Evolutionary conservation across 345 rosid species (phyloP), one percentile per base, ranked within the genome.

Genomic region (Eucalyptus paniculata): DNA sequence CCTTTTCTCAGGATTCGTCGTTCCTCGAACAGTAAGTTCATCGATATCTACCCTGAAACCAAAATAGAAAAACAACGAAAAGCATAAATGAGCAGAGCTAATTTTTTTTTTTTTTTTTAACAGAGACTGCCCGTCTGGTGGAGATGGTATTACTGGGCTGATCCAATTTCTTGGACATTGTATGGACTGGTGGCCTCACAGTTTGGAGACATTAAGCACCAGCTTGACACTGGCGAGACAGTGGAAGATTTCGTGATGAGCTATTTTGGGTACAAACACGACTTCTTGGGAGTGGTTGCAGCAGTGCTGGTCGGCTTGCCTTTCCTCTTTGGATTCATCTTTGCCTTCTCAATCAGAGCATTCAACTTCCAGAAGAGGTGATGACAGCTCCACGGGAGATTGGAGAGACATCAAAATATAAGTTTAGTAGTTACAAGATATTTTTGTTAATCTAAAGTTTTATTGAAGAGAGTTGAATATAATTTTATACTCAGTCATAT

Each of bases 361-460:
- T 96, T 97, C 90, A 96, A 96, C 92, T 97, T 97, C 96, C 97
- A 95, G 89, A 95, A 92, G 53, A 90, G 97, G 91, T 96, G 89
- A 93, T 37, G 83, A 19, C 15, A 6, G 45, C 24, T 11, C 28
- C 40, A 21, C 45, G 14, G 83, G 83, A 72, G 83, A 37, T 72
- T 17, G 26, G 83, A 37, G 8, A 37, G 83, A 72, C 40, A 37
- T 72, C 12, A 21, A 21, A 37, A 37, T 37, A 72, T 72, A 72
- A 10, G 45, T 72, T 19, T 21, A 37, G 45, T 72, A 72, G 44
- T 34, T 72, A 37, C 83, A 72, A 72, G 26, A 72, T 72, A 37
- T 19, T 11, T 11, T 12, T 72, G 28, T 21, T 13, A 12, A 37
- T 72, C 28, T 18, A 72, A 72, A 37, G 26, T 72, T 37, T 72